A percentile compares a stretch with the other conserved stretches of the same genome.
Conservation (phyloP, 164 flowering plant genomes). For the Liquidambar formosana region DNA sequence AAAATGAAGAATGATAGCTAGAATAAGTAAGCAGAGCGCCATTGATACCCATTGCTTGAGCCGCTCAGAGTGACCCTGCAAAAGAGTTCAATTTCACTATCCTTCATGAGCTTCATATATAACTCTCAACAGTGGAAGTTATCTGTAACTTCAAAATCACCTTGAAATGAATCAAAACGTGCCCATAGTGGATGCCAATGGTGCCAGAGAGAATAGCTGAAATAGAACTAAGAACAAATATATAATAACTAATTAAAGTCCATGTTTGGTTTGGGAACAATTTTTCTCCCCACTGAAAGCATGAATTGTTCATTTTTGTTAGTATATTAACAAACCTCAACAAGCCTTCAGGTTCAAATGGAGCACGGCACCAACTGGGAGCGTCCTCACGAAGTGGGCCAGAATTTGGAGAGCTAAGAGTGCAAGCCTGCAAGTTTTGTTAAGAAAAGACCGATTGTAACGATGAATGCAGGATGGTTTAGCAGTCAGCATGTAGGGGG, state of each 20-base stretch:
- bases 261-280: background rate
- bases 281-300: background rate
- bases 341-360: slow-evolving; percentile 86
- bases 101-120: background rate
- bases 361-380: slow-evolving; percentile 67
- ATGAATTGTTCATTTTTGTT: background rate
- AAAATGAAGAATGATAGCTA: slow-evolving; percentile 70
- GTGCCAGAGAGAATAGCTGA: slow-evolving; percentile 75
- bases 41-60: slow-evolving; percentile 79
- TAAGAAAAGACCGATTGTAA: background rate
- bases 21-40: slow-evolving; percentile 45
- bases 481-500: no score
- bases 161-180: slow-evolving; percentile 77
- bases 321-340: slow-evolving; percentile 43
- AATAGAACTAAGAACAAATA: slow-evolving; percentile 49
- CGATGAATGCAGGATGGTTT: background rate
- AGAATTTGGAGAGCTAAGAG: slow-evolving; percentile 43
- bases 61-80: slow-evolving; percentile 68
- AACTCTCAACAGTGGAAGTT: background rate
- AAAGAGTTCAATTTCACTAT: background rate
- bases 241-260: background rate
- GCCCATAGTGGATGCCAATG: slow-evolving; percentile 80
- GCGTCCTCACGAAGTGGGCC: slow-evolving; percentile 61
- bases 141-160: slow-evolving; percentile 18
- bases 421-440: slow-evolving; percentile 53